Percentiles rank a stretch among this genome's conserved stretches.
Evolutionary conservation across 1,284 basidiomycete species (phyloP).

Genomic region (Leccinum subspadiceum): DNA sequence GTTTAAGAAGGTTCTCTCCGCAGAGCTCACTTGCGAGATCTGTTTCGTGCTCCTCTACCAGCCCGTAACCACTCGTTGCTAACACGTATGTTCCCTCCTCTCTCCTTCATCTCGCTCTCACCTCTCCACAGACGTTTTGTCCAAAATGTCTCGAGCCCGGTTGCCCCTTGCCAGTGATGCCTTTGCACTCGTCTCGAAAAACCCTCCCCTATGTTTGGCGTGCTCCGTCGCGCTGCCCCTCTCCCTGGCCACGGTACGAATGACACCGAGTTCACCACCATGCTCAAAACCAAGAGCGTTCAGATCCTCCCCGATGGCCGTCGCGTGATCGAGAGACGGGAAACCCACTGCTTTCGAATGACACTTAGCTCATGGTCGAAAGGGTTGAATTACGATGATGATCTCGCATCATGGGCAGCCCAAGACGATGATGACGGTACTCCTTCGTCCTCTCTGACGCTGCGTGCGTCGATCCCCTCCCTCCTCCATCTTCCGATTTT

Average conservation of each 20-base stretch:
- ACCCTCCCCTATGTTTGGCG: conserved; percentile 75
- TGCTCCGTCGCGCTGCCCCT: conserved; percentile 47
- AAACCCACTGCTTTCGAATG: conserved; percentile 85
- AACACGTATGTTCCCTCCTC: conserved; percentile 65
- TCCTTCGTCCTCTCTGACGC: conserved; percentile 13
- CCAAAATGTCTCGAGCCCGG: conserved; percentile 87
- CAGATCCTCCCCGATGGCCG: conserved; percentile 89
- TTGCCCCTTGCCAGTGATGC: conserved; percentile 74
- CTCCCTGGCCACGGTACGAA: conserved; percentile 37
- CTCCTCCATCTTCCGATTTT: conserved; percentile 12
- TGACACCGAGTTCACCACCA: conserved; percentile 83
- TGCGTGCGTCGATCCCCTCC: conserved; percentile 9
- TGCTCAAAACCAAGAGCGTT: conserved; percentile 86
- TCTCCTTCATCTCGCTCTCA: conserved; percentile 12
- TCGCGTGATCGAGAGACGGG: conserved; percentile 86
- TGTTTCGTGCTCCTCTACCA: conserved; percentile 84
- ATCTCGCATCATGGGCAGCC: conserved; percentile 36
- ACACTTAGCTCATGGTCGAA: conserved; percentile 88
- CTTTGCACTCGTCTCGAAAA: conserved; percentile 85
- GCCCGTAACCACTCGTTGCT: conserved; percentile 91
- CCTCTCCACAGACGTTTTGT: conserved; percentile 76
- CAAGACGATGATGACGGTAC: conserved; percentile 11
- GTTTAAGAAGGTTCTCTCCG: conserved; percentile 70
- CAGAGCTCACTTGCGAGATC: conserved; percentile 86
- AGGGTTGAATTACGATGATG: conserved; percentile 49